phyloP scores from a whole-genome alignment of 139 green algal genomes.

The Protoeuglena noctilucae region DNA sequence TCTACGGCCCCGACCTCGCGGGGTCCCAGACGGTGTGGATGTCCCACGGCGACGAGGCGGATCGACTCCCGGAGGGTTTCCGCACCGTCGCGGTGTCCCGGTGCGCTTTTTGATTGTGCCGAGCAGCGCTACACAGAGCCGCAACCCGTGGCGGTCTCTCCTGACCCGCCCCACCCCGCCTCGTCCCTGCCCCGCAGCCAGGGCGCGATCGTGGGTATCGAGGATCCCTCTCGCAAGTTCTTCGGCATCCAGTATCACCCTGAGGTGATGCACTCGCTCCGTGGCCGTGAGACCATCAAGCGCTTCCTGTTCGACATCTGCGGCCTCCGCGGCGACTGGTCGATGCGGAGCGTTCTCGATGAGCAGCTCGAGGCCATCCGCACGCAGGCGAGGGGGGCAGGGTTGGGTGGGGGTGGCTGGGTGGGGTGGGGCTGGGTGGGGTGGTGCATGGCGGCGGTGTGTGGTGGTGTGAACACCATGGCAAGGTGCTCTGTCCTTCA shows the following conservation, averaged over 20 bases:
- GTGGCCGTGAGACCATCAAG: slow-evolving; percentile 66
- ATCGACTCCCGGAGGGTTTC: slow-evolving; percentile 78
- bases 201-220: slow-evolving; percentile 84
- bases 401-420: too few relatives aligned
- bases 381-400: not conserved
- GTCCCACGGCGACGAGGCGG: slow-evolving; percentile 88
- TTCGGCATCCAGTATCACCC: slow-evolving; percentile 97
- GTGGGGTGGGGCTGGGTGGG: too few relatives aligned
- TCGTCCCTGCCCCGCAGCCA: slow-evolving; percentile 21
- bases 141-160: too few relatives aligned
- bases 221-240: slow-evolving; percentile 49
- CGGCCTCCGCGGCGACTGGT: slow-evolving; percentile 62
- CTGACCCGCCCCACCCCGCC: too few relatives aligned
- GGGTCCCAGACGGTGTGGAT: slow-evolving; percentile 84
- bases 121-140: too few relatives aligned
- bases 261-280: slow-evolving; percentile 81
- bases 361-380: slow-evolving; percentile 54
- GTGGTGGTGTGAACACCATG: slow-evolving; percentile 1
- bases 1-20: slow-evolving; percentile 41
- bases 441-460: too few relatives aligned
- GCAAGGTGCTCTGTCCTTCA: not conserved
- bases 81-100: slow-evolving; percentile 33
- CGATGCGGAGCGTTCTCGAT: slow-evolving; percentile 88
- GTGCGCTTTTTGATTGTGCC: too few relatives aligned
- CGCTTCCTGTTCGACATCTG: slow-evolving; percentile 79